Evolutionary conservation across 129 eudicot genomes (phyloP), one percentile per base, ranked within the genome.

Genomic region (Arctium minus): DNA sequence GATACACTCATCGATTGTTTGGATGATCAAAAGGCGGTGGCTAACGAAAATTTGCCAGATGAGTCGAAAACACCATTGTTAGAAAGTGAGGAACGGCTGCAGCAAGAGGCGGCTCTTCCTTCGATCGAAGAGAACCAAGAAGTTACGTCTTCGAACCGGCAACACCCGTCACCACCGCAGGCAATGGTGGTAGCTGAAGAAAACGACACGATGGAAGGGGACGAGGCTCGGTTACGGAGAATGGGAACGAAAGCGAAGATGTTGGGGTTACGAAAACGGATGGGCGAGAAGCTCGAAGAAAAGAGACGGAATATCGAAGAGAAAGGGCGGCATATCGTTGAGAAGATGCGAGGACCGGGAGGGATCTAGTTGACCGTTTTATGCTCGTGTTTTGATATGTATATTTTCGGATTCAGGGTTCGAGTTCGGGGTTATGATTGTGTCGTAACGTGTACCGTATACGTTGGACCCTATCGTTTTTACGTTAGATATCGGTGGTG

Each of bases 231-330:
- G 75, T 79, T 86, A 6, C 88, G 78, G 79, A 91, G 91, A 80
- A 30, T 84, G 50, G 99, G 99, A 70, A 86, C 90, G 3, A 90
- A 81, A 86, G 98, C 92, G 4, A 87, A 89, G 81, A 85, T 96
- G 98, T 83, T 85, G 27, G 97, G 97, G 53, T 84, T 96, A 65
- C 85, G 97, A 73, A 93, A 92, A 86, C 93, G 87, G 86, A 79
- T 93, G 90, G 97, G 97, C 3, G 99, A 89, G 77, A 96, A 96
- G 75, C 86, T 96, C 2, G 99, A 91, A 79, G 99, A 91, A 53
- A 90, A 90, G 86, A 89, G 90, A 79, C 93, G 97, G 2, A 83
- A 83, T 71, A 56, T 96, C 0, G 98, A 90, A 82, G 97, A 89
- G 76, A 93, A 85, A 76, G 89, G 99, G n/a, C 87, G 95, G 35